Evolutionary conservation across 2,329 filamentous ascomycete species (phyloP), one percentile per base, ranked within the genome.

Genomic region (Corniculantispora saksenae): DNA sequence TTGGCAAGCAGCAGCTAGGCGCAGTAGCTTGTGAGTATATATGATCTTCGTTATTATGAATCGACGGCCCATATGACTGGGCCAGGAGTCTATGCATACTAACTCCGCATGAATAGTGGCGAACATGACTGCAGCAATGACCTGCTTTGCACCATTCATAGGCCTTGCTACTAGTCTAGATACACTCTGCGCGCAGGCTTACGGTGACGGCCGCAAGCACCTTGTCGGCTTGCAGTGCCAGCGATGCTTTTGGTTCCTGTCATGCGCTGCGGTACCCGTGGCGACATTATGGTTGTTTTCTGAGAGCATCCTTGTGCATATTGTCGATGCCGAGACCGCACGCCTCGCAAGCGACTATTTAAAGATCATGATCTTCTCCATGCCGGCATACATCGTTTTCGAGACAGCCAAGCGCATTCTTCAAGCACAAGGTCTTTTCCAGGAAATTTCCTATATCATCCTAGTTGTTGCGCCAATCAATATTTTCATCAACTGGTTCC

Each of bases 161-260:
- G 91, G 93, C 23, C 83, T 98, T 15, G 90, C 93, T 0, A 98
- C 94, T 5, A 93, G 90, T 68, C 82, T 98, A 45, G 94, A 98
- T 77, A 98, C 94, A 0, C 86, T 98, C 2, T 97, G 94, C 76
- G 88, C 94, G 0, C 94, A 98, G 77, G 94, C 94, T 0, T 98
- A 96, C 74, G 94, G 94, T 3, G 95, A 92, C 1, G 94, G 94
- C 0, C 91, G 91, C 74, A 96, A 91, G 74, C 91, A 94, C 70
- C 86, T 98, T 3, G 94, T 98, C 9, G 92, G 92, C 2, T 76
- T 95, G 62, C 91, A 95, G 72, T 84, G 92, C 68, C 91, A 95
- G 78, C 84, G 91, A 63, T 94, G 94, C 91, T 82, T 91, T 1
- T 90, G 83, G 73, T 94, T 95, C 73, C 83, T 95, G 2, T 89